These are phyloP conservation scores for Cutaneotrichosporon spelunceum DNA, from an alignment of 1,284 basidiomycete species.

Conservation along the genomic window DNA sequence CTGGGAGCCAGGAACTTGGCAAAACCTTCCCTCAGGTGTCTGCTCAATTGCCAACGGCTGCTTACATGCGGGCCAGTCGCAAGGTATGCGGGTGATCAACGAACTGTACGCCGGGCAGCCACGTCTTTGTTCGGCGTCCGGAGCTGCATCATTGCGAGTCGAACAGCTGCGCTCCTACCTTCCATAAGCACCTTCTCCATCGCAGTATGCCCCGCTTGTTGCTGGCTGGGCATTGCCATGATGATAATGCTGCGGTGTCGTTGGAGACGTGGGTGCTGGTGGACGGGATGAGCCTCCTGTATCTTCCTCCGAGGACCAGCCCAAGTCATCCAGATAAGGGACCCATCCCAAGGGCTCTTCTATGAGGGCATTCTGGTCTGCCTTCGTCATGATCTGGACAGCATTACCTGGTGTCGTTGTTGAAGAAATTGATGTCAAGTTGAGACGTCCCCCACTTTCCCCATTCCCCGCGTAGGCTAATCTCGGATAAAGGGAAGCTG, in stretches of 20 bases:
- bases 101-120: not conserved
- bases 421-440: not conserved
- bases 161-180: not conserved
- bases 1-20: conserved; percentile 38
- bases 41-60: not conserved
- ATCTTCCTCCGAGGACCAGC: conserved; percentile 6
- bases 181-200: not conserved
- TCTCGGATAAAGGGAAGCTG: not conserved
- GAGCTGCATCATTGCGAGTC: not conserved
- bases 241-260: not conserved
- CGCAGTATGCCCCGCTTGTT: not conserved
- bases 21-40: conserved; percentile 17
- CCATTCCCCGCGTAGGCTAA: not conserved
- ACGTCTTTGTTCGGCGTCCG: conserved; percentile 1
- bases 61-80: conserved; percentile 36
- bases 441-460: not conserved
- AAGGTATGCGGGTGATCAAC: conserved; percentile 32
- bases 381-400: not conserved
- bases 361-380: not conserved
- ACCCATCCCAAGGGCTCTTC: not conserved
- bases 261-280: not conserved
- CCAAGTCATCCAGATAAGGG: not conserved
- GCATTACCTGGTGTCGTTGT: not conserved
- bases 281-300: not conserved
- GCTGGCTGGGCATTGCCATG: not conserved